Conservation (phyloP, 2,329 filamentous ascomycete genomes). For the Beauveria brongniartii region DNA sequence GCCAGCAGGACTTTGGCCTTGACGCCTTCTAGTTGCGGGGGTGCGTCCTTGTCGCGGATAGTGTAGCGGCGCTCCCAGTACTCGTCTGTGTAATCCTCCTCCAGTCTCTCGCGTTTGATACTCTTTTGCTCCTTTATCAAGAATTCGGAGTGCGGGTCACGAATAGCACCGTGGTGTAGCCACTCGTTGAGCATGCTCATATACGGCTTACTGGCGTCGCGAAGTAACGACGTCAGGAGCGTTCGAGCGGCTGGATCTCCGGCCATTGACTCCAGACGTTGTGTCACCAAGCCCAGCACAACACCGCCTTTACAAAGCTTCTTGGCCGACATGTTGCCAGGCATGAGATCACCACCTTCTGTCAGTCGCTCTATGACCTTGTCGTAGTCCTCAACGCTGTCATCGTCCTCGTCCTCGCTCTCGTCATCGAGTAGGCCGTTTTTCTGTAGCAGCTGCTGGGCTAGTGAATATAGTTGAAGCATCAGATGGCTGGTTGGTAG, state of each 20-base stretch:
- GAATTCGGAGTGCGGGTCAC: slow-evolving; percentile 89
- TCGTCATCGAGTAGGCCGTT: slow-evolving; percentile 84
- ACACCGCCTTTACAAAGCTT: slow-evolving; percentile 96
- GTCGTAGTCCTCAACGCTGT: slow-evolving; percentile 78
- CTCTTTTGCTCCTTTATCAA: slow-evolving; percentile 93
- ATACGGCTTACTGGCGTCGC: slow-evolving; percentile 87
- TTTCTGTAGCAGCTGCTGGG: slow-evolving; percentile 77
- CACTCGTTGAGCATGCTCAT: slow-evolving; percentile 99
- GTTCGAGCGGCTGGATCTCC: slow-evolving; percentile 83
- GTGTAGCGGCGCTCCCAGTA: slow-evolving; percentile 99
- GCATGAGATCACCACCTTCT: slow-evolving; percentile 74
- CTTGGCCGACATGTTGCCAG: slow-evolving; percentile 72
- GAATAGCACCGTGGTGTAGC: slow-evolving; percentile 92
- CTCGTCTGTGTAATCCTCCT: slow-evolving; percentile 96
- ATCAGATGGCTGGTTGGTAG: slow-evolving; percentile 88
- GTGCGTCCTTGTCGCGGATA: slow-evolving; percentile 81
- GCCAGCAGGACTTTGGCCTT: slow-evolving; percentile 92
- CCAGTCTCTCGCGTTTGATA: slow-evolving; percentile 80
- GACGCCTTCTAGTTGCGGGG: slow-evolving; percentile 81
- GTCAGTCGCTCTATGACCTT: slow-evolving; percentile 85
- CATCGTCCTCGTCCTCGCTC: slow-evolving; percentile 59
- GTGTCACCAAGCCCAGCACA: slow-evolving; percentile 81
- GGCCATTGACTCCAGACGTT: slow-evolving; percentile 78
- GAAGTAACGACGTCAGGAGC: slow-evolving; percentile 71
- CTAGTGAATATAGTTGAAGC: slow-evolving; percentile 78